Percentiles rank a stretch among this genome's conserved stretches.
phyloP scores from a whole-genome alignment of 2,329 filamentous ascomycete genomes.

The Cytospora leucostoma region DNA sequence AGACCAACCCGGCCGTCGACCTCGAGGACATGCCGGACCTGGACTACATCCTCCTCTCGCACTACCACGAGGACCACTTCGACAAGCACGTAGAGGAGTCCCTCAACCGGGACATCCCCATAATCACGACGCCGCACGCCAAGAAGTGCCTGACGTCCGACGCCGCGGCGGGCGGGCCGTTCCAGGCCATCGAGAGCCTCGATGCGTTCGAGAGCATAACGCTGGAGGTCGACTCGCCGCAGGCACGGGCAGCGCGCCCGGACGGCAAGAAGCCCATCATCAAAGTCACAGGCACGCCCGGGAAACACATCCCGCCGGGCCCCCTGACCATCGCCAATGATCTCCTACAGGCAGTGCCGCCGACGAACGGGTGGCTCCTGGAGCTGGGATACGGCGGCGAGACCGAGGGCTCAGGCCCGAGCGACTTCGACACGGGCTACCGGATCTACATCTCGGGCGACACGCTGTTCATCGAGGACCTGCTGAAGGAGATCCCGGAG shows the following conservation, averaged over 20 bases:
- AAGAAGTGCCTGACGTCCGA: conserved; percentile 49
- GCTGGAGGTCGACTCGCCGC: conserved; percentile 31
- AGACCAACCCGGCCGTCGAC: conserved; percentile 61
- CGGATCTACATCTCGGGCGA: conserved; percentile 69
- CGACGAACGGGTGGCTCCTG: conserved; percentile 68
- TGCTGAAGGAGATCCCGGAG: conserved; percentile 61
- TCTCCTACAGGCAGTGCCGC: conserved; percentile 52
- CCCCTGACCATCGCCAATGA: conserved; percentile 43
- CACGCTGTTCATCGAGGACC: conserved; percentile 59
- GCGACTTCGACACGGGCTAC: conserved; percentile 50
- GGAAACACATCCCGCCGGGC: conserved; percentile 58
- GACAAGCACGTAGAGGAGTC: conserved; percentile 43
- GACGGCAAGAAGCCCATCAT: conserved; percentile 42
- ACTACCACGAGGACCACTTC: conserved; percentile 61
- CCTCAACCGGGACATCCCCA: conserved; percentile 54
- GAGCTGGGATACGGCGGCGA: conserved; percentile 54
- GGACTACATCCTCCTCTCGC: conserved; percentile 61
- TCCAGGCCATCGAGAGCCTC: conserved; percentile 55
- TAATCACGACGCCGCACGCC: conserved; percentile 65
- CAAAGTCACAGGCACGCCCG: conserved; percentile 64
- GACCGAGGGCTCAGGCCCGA: conserved; percentile 12
- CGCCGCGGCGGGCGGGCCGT: conserved; percentile 46
- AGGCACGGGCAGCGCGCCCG: background rate
- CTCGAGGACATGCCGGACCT: conserved; percentile 60
- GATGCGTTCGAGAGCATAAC: conserved; percentile 57